A percentile compares a stretch with the other conserved stretches of the same genome.
Evolutionary conservation across 352 stramenopile genomes (phyloP).

Genomic region (Globisporangium iwayamae): DNA sequence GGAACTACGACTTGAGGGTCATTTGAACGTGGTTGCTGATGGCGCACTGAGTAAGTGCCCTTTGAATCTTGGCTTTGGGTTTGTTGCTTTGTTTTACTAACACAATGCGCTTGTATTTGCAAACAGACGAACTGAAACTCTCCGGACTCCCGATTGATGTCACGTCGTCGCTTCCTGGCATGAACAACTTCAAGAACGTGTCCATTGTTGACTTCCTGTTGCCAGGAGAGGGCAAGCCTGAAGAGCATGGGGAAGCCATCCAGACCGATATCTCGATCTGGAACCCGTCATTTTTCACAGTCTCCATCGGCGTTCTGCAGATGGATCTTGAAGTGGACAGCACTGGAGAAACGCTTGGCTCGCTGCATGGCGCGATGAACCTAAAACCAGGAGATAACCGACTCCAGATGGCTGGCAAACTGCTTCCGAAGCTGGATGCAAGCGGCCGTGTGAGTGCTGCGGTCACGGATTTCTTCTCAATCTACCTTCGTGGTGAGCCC

Average conservation of each 20-base stretch:
- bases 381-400: slow-evolving; percentile 46
- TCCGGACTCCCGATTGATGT: slow-evolving; percentile 44
- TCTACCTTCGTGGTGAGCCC: slow-evolving; percentile 50
- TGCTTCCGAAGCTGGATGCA: slow-evolving; percentile 45
- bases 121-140: slow-evolving; percentile 47
- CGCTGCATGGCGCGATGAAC: slow-evolving; percentile 52
- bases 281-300: slow-evolving; percentile 70
- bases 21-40: slow-evolving; percentile 55
- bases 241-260: slow-evolving; percentile 44
- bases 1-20: slow-evolving; percentile 42
- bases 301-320: slow-evolving; percentile 53
- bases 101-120: slow-evolving; percentile 6
- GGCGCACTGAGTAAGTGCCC: slow-evolving; percentile 52
- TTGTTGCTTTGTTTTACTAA: slow-evolving; percentile 6
- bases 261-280: slow-evolving; percentile 55
- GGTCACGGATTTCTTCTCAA: slow-evolving; percentile 64
- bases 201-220: slow-evolving; percentile 56
- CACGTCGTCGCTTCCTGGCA: slow-evolving; percentile 41
- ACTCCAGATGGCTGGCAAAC: slow-evolving; percentile 37
- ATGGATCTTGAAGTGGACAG: slow-evolving; percentile 47
- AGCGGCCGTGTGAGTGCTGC: slow-evolving; percentile 42
- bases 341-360: slow-evolving; percentile 41
- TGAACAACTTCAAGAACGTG: slow-evolving; percentile 64
- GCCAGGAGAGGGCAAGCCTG: slow-evolving; percentile 35
- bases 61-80: neutral